A percentile compares a stretch with the other conserved stretches of the same genome.
Conservation (phyloP, 805 yeast species). For the Cyberlindnera meyerae region DNA sequence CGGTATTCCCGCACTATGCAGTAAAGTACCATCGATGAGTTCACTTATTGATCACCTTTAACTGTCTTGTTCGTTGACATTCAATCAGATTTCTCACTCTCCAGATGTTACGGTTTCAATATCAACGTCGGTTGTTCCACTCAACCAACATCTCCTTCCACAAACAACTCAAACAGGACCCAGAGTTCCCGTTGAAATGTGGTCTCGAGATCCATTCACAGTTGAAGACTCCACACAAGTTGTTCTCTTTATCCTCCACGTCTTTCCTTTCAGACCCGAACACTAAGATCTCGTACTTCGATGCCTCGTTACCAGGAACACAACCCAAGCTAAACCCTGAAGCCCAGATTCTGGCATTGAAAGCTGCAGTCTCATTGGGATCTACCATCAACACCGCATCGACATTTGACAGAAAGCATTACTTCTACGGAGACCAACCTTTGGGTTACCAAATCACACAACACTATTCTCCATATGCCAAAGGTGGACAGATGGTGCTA, state of each 20-base stretch:
- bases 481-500: conserved; percentile 54
- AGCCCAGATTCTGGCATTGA: conserved; percentile 64
- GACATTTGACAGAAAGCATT: conserved; percentile 89
- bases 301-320: conserved; percentile 87
- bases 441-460: conserved; percentile 95
- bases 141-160: not conserved
- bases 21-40: no score
- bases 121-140: not conserved
- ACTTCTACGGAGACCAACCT: conserved; percentile 95
- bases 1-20: no score
- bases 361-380: conserved; percentile 66
- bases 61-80: no score
- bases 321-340: conserved; percentile 79
- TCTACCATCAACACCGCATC: conserved; percentile 52
- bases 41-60: no score
- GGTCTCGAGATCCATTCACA: conserved; percentile 96
- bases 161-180: conserved; percentile 7
- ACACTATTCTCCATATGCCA: conserved; percentile 73
- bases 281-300: conserved; percentile 68
- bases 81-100: no score
- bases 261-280: conserved; percentile 57
- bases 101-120: no score
- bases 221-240: conserved; percentile 63
- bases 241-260: conserved; percentile 62
- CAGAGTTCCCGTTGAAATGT: conserved; percentile 50